Evolutionary conservation across 768 basidiomycete genomes (phyloP), one percentile per base, ranked within the genome.

Genomic region (Phlegmacium glaucopus): DNA sequence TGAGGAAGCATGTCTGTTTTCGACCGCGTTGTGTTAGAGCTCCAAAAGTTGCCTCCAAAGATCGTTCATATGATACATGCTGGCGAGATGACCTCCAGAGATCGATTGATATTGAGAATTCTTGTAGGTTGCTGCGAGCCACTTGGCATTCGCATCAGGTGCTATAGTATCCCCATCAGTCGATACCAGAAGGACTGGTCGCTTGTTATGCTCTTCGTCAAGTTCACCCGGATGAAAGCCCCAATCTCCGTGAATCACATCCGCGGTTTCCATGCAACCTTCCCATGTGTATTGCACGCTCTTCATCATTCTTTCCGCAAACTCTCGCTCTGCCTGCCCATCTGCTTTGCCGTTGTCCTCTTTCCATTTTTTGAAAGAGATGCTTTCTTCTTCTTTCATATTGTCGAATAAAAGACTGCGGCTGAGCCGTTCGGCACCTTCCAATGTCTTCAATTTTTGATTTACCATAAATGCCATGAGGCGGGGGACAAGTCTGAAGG

Each of bases 221-320:
- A 79, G 61, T 4, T 53, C 53, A 30, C 66, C 61, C 3, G 75
- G 74, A 11, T 51, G 53, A 52, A 73, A 78, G 6, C 71, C 78
- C 79, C 80, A 83, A 45, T 75, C 75, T 12, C 73, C 69, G 39
- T 80, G 75, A 42, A 76, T 61, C 25, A 77, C 59, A 26, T 61
- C 53, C 6, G 71, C 45, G 44, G 69, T 53, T 39, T 74, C 72
- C 48, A 72, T 62, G 53, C 79, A 79, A 1, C 81, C 82, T 36
- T 67, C 72, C 78, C 79, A 79, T 39, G 76, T 65, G 27, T 59
- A 69, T 15, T 69, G 64, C 7, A 80, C 74, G 55, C 80, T 82
- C 47, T 70, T 67, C 39, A 69, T 57, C 47, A 72, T 61, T 46
- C 72, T 76, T 47, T 57, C 52, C 3, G 74, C 76, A 47, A 77